A percentile compares a stretch with the other conserved stretches of the same genome.
Conservation (phyloP, 257 asterid species). For the Solanum megistacrolobum region DNA sequence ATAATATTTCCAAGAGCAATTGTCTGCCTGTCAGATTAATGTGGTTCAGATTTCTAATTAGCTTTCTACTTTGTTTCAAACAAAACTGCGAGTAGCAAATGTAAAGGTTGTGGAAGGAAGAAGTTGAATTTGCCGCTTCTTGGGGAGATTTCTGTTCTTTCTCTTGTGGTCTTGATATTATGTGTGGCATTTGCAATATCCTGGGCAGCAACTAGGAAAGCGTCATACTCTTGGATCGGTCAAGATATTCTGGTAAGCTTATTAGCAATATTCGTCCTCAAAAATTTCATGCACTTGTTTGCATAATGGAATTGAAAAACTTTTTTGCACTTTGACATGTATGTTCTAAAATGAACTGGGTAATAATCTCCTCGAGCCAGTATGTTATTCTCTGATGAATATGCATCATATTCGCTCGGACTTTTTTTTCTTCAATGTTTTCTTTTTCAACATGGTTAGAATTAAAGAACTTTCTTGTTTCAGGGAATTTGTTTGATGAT, state of each 20-base stretch:
- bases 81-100: constrained; percentile 54
- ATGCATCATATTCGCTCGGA: neutral
- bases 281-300: neutral
- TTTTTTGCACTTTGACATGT: neutral
- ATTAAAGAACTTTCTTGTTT: constrained; percentile 8
- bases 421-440: neutral
- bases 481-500: constrained; percentile 98
- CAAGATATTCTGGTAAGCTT: constrained; percentile 91
- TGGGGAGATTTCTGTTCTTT: constrained; percentile 68
- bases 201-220: constrained; percentile 86
- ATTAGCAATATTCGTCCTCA: neutral
- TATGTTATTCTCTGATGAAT: neutral
- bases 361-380: neutral
- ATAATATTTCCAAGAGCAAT: neutral
- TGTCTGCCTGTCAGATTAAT: neutral
- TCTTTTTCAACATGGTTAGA: neutral
- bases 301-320: neutral
- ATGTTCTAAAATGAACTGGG: neutral
- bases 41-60: neutral
- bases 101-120: constrained; percentile 53
- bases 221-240: constrained; percentile 92
- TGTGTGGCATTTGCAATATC: constrained; percentile 68
- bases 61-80: neutral
- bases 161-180: constrained; percentile 54
- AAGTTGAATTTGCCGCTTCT: constrained; percentile 61